Percentiles rank a stretch among this genome's conserved stretches.
Conservation (phyloP, 2,329 filamentous ascomycete species). For the Onygenales sp. region DNA sequence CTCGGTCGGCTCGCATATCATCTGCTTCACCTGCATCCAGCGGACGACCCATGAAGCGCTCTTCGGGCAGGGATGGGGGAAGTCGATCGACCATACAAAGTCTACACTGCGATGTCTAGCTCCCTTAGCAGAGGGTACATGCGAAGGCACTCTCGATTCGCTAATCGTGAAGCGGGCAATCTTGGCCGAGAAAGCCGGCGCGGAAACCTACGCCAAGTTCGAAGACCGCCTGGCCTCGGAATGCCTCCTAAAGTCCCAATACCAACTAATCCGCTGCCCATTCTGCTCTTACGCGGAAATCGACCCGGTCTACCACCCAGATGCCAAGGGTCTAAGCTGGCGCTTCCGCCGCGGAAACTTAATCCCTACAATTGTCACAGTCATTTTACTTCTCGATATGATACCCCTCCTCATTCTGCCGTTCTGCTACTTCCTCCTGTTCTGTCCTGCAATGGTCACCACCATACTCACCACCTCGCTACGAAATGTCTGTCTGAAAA, state of each 20-base stretch:
- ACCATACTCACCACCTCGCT: conserved; percentile 51
- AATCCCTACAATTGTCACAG: conserved; percentile 43
- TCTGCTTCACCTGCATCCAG: conserved; percentile 64
- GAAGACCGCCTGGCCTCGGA: conserved; percentile 73
- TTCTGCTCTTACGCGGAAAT: conserved; percentile 89
- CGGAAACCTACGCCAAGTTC: conserved; percentile 63
- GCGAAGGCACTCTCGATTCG: conserved; percentile 61
- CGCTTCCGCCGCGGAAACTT: conserved; percentile 48
- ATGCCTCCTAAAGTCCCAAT: conserved; percentile 58
- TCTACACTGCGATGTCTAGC: conserved; percentile 80
- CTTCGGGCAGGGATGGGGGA: conserved; percentile 86
- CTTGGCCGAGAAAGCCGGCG: conserved; percentile 56
- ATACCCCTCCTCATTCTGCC: conserved; percentile 41
- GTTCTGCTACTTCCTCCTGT: conserved; percentile 46
- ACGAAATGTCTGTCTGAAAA: conserved; percentile 57
- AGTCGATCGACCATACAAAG: conserved; percentile 61
- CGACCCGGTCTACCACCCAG: conserved; percentile 62
- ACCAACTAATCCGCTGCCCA: conserved; percentile 74
- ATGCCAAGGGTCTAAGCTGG: conserved; percentile 42
- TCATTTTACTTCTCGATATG: conserved; percentile 33
- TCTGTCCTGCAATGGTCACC: conserved; percentile 42
- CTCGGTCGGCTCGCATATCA: conserved; percentile 33
- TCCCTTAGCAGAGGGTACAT: conserved; percentile 56
- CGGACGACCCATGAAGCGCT: conserved; percentile 76
- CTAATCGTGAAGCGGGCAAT: conserved; percentile 66